Conservation (phyloP, 768 basidiomycete species). For the Xerocomellus intermedius region DNA sequence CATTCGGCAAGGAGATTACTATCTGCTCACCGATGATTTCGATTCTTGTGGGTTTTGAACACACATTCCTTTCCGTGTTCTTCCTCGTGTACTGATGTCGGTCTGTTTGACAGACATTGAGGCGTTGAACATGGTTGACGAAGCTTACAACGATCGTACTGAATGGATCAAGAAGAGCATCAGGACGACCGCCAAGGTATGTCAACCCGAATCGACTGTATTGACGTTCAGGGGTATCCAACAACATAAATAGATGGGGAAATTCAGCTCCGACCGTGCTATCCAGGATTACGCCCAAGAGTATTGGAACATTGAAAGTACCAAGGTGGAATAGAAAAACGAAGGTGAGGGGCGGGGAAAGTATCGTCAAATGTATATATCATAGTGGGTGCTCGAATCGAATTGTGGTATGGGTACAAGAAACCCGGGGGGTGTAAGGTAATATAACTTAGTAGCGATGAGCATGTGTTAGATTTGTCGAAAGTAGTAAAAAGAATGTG, state of each 20-base stretch:
- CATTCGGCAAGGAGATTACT: constrained; percentile 72
- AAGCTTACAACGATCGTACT: constrained; percentile 77
- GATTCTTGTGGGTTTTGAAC: constrained; percentile 66
- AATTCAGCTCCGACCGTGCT: constrained; percentile 93
- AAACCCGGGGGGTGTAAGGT: constrained; percentile 10
- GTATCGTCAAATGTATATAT: neutral
- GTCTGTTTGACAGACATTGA: constrained; percentile 57
- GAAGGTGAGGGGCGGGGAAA: neutral
- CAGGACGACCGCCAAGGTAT: constrained; percentile 72
- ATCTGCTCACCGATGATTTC: constrained; percentile 89
- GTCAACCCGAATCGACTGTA: constrained; percentile 42
- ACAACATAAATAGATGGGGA: constrained; percentile 70
- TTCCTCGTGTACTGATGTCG: neutral
- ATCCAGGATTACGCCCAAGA: constrained; percentile 91
- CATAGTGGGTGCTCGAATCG: constrained; percentile 9
- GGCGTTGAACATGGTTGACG: constrained; percentile 84
- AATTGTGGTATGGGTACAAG: constrained; percentile 8
- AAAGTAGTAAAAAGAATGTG: constrained; percentile 13
- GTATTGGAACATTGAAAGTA: constrained; percentile 74
- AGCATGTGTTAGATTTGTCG: constrained; percentile 9
- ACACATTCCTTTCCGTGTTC: neutral
- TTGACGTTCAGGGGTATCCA: constrained; percentile 56
- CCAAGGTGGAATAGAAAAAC: constrained; percentile 27
- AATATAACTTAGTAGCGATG: constrained; percentile 14
- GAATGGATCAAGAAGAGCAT: constrained; percentile 95